A percentile compares a stretch with the other conserved stretches of the same genome.
These are phyloP conservation scores for Polychytrium aggregatum DNA, from an alignment of 192 early-diverging fungal genomes.

Conservation along the genomic window DNA sequence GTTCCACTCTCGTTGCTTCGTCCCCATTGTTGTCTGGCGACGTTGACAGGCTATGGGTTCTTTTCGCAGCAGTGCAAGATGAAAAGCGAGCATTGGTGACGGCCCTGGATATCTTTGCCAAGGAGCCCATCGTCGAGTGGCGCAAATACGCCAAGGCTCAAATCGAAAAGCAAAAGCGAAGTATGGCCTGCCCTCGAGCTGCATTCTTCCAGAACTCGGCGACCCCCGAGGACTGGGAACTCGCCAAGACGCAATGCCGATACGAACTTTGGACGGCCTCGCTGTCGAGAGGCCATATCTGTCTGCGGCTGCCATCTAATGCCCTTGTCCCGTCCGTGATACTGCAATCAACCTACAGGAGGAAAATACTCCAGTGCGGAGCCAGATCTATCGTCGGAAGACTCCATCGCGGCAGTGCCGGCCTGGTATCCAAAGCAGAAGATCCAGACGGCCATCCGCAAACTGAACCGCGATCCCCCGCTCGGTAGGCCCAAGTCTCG, in stretches of 20 bases:
- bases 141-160: slow-evolving; percentile 52
- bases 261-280: not conserved
- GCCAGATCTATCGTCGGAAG: too few species aligned
- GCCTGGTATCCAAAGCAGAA: slow-evolving; percentile 71
- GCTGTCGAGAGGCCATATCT: not conserved
- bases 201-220: not conserved
- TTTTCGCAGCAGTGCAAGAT: not conserved
- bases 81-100: slow-evolving; percentile 53
- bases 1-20: too few species aligned
- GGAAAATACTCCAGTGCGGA: too few species aligned
- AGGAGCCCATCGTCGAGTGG: slow-evolving; percentile 77
- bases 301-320: too few species aligned
- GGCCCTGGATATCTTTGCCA: slow-evolving; percentile 67
- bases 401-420: slow-evolving; percentile 15
- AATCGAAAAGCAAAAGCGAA: slow-evolving; percentile 32
- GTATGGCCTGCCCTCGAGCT: slow-evolving; percentile 17
- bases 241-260: not conserved
- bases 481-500: slow-evolving; percentile 22
- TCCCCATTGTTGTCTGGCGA: too few species aligned
- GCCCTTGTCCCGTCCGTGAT: too few species aligned
- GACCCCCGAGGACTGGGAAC: not conserved
- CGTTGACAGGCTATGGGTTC: slow-evolving; percentile 1
- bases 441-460: slow-evolving; percentile 55
- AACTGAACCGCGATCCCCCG: slow-evolving; percentile 63
- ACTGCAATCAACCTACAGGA: too few species aligned